phyloP scores from a whole-genome alignment of 192 early-diverging fungal species.

The Umbelopsis vinacea region DNA sequence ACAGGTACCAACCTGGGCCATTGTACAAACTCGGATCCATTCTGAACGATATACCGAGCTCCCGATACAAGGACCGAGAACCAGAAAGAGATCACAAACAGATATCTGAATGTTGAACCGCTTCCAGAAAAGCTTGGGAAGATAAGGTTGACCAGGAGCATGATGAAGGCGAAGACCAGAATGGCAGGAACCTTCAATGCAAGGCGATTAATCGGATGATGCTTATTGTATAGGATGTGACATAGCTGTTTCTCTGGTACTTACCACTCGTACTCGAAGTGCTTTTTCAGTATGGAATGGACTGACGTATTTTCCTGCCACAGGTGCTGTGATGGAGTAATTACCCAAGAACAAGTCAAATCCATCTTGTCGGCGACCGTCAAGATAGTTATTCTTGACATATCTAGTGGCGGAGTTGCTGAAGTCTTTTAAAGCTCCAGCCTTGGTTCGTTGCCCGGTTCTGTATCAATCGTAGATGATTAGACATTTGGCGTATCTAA shows the following conservation, averaged over 20 bases:
- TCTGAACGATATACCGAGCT: slow-evolving; percentile 45
- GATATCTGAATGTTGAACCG: slow-evolving; percentile 30
- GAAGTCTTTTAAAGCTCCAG: slow-evolving; percentile 82
- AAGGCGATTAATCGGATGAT: neutral
- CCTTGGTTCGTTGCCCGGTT: slow-evolving; percentile 87
- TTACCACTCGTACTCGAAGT: slow-evolving; percentile 58
- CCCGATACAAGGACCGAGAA: slow-evolving; percentile 50
- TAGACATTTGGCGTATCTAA: neutral
- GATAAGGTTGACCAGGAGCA: slow-evolving; percentile 54
- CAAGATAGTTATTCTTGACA: slow-evolving; percentile 93
- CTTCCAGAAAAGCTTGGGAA: slow-evolving; percentile 40
- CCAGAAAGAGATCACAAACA: slow-evolving; percentile 51
- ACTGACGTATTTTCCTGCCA: slow-evolving; percentile 24
- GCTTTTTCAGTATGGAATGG: slow-evolving; percentile 64
- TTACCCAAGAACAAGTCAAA: slow-evolving; percentile 88
- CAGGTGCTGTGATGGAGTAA: slow-evolving; percentile 44
- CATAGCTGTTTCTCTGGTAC: neutral
- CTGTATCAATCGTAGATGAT: slow-evolving; percentile 34
- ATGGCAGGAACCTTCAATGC: slow-evolving; percentile 28
- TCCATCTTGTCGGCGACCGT: slow-evolving; percentile 91
- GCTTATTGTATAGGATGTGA: neutral
- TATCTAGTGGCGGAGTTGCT: slow-evolving; percentile 86
- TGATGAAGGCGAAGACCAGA: slow-evolving; percentile 53
- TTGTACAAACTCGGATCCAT: slow-evolving; percentile 54
- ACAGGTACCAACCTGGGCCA: slow-evolving; percentile 53